Percentiles rank a stretch among this genome's conserved stretches.
These are phyloP conservation scores for Kodamaea restingae DNA, from an alignment of 805 yeast genomes.

Conservation along the genomic window DNA sequence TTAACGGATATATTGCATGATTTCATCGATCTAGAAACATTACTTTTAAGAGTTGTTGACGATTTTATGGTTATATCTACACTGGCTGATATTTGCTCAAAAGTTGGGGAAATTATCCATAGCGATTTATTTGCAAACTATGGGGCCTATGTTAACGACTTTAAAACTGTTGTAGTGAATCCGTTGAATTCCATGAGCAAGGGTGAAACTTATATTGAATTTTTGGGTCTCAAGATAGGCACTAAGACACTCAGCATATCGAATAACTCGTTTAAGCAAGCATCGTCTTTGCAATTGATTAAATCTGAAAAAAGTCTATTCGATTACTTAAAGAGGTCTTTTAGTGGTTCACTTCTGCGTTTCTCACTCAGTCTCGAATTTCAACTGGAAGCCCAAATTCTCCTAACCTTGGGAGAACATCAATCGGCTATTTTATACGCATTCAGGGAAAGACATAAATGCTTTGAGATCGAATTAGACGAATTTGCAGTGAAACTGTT, in stretches of 20 bases:
- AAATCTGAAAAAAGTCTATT: slow-evolving; percentile 20
- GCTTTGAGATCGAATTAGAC: slow-evolving; percentile 1
- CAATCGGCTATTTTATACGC: slow-evolving; percentile 12
- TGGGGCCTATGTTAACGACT: slow-evolving; percentile 35
- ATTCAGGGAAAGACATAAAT: slow-evolving; percentile 8
- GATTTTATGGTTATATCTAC: slow-evolving; percentile 75
- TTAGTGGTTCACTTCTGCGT: slow-evolving; percentile 17
- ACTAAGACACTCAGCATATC: slow-evolving; percentile 17
- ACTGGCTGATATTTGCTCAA: slow-evolving; percentile 18
- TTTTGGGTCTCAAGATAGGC: slow-evolving; percentile 30
- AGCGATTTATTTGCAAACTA: slow-evolving; percentile 20
- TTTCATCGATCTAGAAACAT: slow-evolving; percentile 19
- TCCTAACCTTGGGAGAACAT: slow-evolving; percentile 11
- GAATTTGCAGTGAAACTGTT: slow-evolving; percentile 11
- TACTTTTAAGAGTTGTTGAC: slow-evolving; percentile 69
- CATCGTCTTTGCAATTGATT: slow-evolving; percentile 10
- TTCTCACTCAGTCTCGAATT: slow-evolving; percentile 17
- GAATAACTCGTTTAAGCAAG: neutral
- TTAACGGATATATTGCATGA: slow-evolving; percentile 42
- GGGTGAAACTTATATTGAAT: slow-evolving; percentile 12
- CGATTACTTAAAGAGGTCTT: slow-evolving; percentile 21
- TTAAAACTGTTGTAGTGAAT: slow-evolving; percentile 22
- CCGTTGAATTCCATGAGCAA: slow-evolving; percentile 5
- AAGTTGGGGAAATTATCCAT: slow-evolving; percentile 16
- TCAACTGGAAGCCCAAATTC: slow-evolving; percentile 11